Base-by-base conservation (phyloP, 768 basidiomycete species). In the Calocybe gangraenosa region DNA sequence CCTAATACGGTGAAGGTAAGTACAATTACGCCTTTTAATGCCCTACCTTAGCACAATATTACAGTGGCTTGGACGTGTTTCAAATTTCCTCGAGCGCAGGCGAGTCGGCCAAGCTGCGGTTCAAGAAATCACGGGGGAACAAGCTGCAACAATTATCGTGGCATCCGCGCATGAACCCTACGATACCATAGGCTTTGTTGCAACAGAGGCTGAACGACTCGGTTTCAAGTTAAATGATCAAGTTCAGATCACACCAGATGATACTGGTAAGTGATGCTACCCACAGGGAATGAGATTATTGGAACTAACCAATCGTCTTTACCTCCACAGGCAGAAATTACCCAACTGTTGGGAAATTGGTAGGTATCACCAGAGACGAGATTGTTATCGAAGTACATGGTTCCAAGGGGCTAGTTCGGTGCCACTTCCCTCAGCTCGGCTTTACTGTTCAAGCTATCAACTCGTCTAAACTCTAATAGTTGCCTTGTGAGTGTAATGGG, bases 351-450 rank as follows among this genome's bases (percentile, higher is more conserved):
- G 81, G 80, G 9, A 76, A 64, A 45, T 65, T 83, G 8, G 64
- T 81, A 8, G 73, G 67, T 0, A 63, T 81, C 21, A 76, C 66
- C 55, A 60, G 56, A 28, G 73, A 75, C 52, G 73, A 81, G 52
- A 58, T 71, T 14, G 71, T 75, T 1, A 55, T 83, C 23, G 74
- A 80, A 55, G 67, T 73, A 0, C 50, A 64, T 35, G 73, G 67
- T 2, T 49, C 59, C 0, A 58, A 61, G n/a, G 73, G 72, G 4
- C 47, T 58, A 6, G 49, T 78, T 15, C 68, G 70, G 36, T 73
- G 67, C 43, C 80, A 82, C 60, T 81, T 82, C 58, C 80, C 81
- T 28, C 62, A 75, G 11, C 54, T 74, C 28, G 63, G 65, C 8
- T 74, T 66, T 44, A 60, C 61, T 9, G 55, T 68, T 23, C 58